Percentiles rank a stretch among this genome's conserved stretches.
Evolutionary conservation across 176 grass and related monocot genomes (phyloP).

Genomic region (Aegilops bicornis): DNA sequence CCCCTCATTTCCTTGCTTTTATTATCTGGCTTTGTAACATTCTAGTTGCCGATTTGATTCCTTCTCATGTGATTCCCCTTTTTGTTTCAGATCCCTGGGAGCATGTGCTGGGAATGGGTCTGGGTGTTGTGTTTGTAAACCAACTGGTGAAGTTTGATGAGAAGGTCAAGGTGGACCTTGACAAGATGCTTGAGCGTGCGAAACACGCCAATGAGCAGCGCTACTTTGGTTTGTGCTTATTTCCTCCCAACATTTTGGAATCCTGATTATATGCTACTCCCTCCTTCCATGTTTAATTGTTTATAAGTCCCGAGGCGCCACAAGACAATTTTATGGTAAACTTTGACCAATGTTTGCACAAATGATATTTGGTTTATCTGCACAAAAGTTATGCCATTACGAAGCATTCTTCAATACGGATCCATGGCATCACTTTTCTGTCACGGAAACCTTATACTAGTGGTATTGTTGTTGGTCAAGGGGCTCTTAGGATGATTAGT

Average conservation of each 20-base stretch:
- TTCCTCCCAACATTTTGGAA: neutral
- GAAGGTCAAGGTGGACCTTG: slow-evolving; percentile 84
- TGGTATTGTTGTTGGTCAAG: neutral
- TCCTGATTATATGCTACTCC: slow-evolving; percentile 2
- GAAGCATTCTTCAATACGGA: neutral
- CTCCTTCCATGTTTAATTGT: neutral
- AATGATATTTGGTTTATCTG: neutral
- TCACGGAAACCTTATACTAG: neutral
- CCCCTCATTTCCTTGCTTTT: neutral
- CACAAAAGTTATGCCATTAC: neutral
- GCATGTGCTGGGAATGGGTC: slow-evolving; percentile 86
- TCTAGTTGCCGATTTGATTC: neutral
- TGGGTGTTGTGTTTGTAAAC: slow-evolving; percentile 76
- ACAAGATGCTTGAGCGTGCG: slow-evolving; percentile 95
- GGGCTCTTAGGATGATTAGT: neutral
- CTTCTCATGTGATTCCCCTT: slow-evolving; percentile 1
- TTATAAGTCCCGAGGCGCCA: neutral
- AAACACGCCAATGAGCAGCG: slow-evolving; percentile 86
- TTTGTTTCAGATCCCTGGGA: slow-evolving; percentile 83
- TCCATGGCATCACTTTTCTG: neutral
- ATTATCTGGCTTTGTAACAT: neutral
- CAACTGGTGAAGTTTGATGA: slow-evolving; percentile 91
- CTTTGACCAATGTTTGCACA: neutral
- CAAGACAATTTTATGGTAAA: neutral
- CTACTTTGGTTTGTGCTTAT: slow-evolving; percentile 64